Evolutionary conservation across 768 basidiomycete species (phyloP).

Genomic region (Mrakia frigida): DNA sequence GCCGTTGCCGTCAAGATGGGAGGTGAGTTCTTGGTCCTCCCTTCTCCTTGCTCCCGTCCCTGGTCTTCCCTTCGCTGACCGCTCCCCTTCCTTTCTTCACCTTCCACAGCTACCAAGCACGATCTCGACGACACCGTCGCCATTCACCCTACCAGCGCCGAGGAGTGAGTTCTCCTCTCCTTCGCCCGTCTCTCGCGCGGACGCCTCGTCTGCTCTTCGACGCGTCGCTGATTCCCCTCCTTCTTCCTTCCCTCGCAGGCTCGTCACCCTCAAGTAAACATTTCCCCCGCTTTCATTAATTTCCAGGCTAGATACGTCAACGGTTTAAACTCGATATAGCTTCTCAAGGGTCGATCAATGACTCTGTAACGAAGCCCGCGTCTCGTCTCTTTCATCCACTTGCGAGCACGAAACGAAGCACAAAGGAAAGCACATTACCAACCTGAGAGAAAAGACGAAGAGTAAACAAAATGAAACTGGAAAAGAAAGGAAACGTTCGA

Average conservation of each 20-base stretch:
- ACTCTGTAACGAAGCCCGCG: too few species aligned
- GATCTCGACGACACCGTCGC: conserved; percentile 98
- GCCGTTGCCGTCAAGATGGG: conserved; percentile 98
- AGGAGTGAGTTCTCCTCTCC: conserved; percentile 31
- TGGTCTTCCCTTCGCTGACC: neutral
- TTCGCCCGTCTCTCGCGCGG: neutral
- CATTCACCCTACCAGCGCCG: conserved; percentile 51
- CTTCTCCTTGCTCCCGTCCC: neutral
- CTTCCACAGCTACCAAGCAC: conserved; percentile 58
- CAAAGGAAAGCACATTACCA: too few species aligned
- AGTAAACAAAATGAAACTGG: too few species aligned
- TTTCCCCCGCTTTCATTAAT: neutral
- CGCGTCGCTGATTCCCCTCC: too few species aligned
- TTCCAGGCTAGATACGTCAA: too few species aligned
- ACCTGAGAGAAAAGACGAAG: too few species aligned
- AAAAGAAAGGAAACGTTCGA: neutral
- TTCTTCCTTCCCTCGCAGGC: conserved; percentile 1
- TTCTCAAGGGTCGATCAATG: too few species aligned
- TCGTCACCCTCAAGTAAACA: conserved; percentile 22
- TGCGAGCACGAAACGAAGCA: too few species aligned
- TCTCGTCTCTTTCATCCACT: too few species aligned
- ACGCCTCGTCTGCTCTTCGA: neutral
- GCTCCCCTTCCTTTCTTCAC: conserved; percentile 15
- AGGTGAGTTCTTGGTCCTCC: conserved; percentile 45
- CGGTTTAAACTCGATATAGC: too few species aligned